These are phyloP conservation scores for Mycena amicta DNA, from an alignment of 768 basidiomycete species.

Conservation along the genomic window DNA sequence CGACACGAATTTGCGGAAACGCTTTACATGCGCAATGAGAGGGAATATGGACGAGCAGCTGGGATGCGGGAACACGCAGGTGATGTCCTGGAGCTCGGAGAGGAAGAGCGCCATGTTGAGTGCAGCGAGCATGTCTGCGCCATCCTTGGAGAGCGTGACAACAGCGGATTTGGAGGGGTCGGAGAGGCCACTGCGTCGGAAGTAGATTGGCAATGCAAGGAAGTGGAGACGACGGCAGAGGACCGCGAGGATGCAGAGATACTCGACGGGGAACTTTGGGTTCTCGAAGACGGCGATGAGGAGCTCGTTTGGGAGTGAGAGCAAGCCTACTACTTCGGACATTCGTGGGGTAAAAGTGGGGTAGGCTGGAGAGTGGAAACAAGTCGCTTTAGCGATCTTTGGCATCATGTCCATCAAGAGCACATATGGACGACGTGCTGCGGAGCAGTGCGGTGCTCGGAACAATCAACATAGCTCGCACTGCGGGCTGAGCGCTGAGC, in stretches of 20 bases:
- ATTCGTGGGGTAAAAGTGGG: neutral
- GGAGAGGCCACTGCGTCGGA: slow-evolving; percentile 16
- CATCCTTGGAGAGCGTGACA: slow-evolving; percentile 8
- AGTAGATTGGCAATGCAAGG: slow-evolving; percentile 21
- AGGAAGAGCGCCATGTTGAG: slow-evolving; percentile 22
- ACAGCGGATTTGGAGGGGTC: slow-evolving; percentile 11
- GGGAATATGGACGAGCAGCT: slow-evolving; percentile 17
- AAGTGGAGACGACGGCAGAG: slow-evolving; percentile 15
- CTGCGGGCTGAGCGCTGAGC: too few species aligned
- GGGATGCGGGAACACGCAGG: slow-evolving; percentile 15
- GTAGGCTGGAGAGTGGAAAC: neutral
- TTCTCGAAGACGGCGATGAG: slow-evolving; percentile 20
- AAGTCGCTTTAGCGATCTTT: neutral
- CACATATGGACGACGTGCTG: neutral
- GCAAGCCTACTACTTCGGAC: neutral
- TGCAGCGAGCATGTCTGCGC: slow-evolving; percentile 17
- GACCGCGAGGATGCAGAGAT: slow-evolving; percentile 7
- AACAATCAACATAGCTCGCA: too few species aligned
- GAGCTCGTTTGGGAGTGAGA: slow-evolving; percentile 20
- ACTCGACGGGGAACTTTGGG: slow-evolving; percentile 13
- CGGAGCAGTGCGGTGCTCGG: neutral
- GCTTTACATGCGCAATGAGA: slow-evolving; percentile 15
- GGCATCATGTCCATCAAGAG: neutral
- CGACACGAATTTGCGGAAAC: slow-evolving; percentile 13
- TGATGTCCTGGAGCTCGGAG: slow-evolving; percentile 10